Evolutionary conservation across 768 basidiomycete species (phyloP).

Genomic region (Tulasnella sp.): DNA sequence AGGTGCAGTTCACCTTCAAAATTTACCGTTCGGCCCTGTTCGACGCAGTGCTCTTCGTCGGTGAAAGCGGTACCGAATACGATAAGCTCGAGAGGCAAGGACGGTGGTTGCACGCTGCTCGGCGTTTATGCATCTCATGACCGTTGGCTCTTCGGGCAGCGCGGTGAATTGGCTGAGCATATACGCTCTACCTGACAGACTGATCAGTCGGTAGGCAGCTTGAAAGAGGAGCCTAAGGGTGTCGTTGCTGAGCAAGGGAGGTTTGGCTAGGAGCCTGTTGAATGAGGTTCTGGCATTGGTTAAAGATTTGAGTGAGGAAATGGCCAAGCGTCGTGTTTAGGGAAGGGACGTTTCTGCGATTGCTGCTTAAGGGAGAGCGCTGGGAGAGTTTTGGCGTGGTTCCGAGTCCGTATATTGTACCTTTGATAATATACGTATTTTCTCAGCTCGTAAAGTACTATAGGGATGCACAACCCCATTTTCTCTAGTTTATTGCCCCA

Average conservation of each 20-base stretch:
- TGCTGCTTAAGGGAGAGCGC: slow-evolving; percentile 18
- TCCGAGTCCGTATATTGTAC: too few species aligned
- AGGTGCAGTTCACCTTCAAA: slow-evolving; percentile 62
- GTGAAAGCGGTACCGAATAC: slow-evolving; percentile 48
- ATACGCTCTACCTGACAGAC: slow-evolving; percentile 34
- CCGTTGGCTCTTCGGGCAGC: slow-evolving; percentile 63
- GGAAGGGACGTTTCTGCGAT: slow-evolving; percentile 22
- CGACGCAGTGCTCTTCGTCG: slow-evolving; percentile 73
- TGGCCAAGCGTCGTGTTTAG: slow-evolving; percentile 36
- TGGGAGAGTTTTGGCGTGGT: too few species aligned
- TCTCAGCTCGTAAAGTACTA: too few species aligned
- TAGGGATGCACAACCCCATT: too few species aligned
- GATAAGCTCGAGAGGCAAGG: slow-evolving; percentile 53
- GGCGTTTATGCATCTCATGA: slow-evolving; percentile 82
- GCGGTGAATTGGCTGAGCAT: slow-evolving; percentile 34
- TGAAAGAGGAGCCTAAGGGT: slow-evolving; percentile 26
- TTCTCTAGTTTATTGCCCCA: too few species aligned
- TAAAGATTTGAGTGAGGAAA: slow-evolving; percentile 30
- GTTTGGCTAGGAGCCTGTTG: slow-evolving; percentile 30
- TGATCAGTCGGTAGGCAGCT: slow-evolving; percentile 24
- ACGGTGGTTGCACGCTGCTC: slow-evolving; percentile 66
- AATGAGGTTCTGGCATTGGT: slow-evolving; percentile 30
- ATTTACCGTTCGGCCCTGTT: slow-evolving; percentile 75
- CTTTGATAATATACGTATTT: background rate
- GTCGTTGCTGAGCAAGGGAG: slow-evolving; percentile 31